Base-by-base conservation (phyloP, 1,284 basidiomycete genomes). In the Filobasidium uniguttulatum region DNA sequence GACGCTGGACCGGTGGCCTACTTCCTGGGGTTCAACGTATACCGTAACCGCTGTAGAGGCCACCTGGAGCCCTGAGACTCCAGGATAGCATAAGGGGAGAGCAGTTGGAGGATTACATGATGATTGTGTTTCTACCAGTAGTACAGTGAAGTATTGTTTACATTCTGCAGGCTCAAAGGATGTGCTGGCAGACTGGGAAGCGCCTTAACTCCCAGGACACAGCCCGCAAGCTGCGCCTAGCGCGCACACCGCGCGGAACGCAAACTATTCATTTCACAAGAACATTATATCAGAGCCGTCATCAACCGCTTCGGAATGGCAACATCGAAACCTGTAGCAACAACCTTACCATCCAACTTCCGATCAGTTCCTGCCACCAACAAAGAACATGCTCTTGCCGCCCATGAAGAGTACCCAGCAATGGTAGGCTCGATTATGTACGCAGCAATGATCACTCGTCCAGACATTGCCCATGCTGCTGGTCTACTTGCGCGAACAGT, bases 11-110 rank as follows among this genome's bases (percentile, higher is more conserved):
- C 54, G 1, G 44, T 56, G 8, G 47, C 43, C 8, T 63, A 60
- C 45, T 44, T 67, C 34, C 54, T 59, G 3, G 54, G 26, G 50
- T 61, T 47, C 51, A 48, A 48, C 43, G 61, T 75, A 38, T 30
- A 47, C 4, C 57, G 67, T 1, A 56, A 73, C 49, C n/a, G n/a
- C n/a, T n/a, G n/a, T n/a, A n/a, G n/a, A n/a, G n/a, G n/a, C n/a
- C n/a, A n/a, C n/a, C n/a, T n/a, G n/a, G n/a, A n/a, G n/a, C n/a
- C n/a, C n/a, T n/a, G n/a, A n/a, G n/a, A n/a, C n/a, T n/a, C n/a
- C n/a, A n/a, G n/a, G n/a, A n/a, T n/a, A n/a, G n/a, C n/a, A n/a
- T n/a, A n/a, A n/a, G n/a, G n/a, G n/a, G n/a, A n/a, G n/a, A n/a
- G n/a, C n/a, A n/a, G n/a, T n/a, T n/a, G n/a, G n/a, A n/a, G n/a